phyloP scores from a whole-genome alignment of 805 yeast species.

The Tanozyma kutaoensis region DNA sequence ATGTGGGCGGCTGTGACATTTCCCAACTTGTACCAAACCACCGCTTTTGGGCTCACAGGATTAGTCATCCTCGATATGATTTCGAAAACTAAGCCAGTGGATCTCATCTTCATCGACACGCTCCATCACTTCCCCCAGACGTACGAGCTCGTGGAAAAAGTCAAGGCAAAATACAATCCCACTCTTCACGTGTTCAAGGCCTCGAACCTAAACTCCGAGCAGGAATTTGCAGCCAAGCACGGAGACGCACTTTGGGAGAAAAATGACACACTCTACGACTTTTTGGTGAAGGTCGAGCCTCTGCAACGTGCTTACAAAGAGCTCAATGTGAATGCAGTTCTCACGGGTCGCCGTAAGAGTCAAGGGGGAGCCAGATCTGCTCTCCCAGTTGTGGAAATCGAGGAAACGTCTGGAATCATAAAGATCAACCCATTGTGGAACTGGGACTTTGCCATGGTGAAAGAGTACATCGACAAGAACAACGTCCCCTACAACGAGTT shows the following conservation, averaged over 20 bases:
- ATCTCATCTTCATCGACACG: slow-evolving; percentile 80
- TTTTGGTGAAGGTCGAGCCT: slow-evolving; percentile 85
- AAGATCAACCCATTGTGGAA: slow-evolving; percentile 83
- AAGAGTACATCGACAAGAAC: slow-evolving; percentile 51
- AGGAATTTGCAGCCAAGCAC: slow-evolving; percentile 50
- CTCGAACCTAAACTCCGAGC: slow-evolving; percentile 34
- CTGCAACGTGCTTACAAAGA: slow-evolving; percentile 71
- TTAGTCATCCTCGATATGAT: slow-evolving; percentile 78
- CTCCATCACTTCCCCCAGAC: slow-evolving; percentile 95
- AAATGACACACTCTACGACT: slow-evolving; percentile 75
- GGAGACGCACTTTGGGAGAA: slow-evolving; percentile 78
- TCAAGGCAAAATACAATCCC: slow-evolving; percentile 41
- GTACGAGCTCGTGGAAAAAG: slow-evolving; percentile 48
- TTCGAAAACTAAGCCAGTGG: slow-evolving; percentile 42
- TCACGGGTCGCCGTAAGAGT: slow-evolving; percentile 82
- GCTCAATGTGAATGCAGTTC: slow-evolving; percentile 64
- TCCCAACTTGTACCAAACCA: slow-evolving; percentile 76
- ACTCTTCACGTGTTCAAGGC: slow-evolving; percentile 58
- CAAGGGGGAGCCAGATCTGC: slow-evolving; percentile 79
- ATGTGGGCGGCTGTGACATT: slow-evolving; percentile 77
- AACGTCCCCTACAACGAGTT: slow-evolving; percentile 78
- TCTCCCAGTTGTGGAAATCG: slow-evolving; percentile 67
- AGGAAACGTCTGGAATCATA: slow-evolving; percentile 51
- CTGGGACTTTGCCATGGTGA: slow-evolving; percentile 70
- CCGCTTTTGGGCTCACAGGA: slow-evolving; percentile 93